Conservation (phyloP, 176 grass and related monocot species). For the Metroxylon sagu region DNA sequence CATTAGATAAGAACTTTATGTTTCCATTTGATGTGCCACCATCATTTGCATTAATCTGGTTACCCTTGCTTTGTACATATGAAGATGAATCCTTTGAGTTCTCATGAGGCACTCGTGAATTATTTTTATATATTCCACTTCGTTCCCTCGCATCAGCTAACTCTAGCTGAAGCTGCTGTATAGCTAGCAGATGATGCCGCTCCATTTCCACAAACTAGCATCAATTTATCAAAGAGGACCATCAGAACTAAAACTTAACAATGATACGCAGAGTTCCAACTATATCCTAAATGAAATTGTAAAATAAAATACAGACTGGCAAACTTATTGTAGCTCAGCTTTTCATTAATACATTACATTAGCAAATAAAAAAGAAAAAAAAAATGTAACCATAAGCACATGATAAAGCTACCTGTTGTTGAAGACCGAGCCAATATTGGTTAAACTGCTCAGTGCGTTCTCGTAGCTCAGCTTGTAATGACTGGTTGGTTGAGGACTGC, state of each 20-base stretch:
- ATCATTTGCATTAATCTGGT: conserved; percentile 51
- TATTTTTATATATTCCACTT: conserved; percentile 54
- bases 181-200: conserved; percentile 54
- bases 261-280: too few species aligned
- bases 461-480: conserved; percentile 70
- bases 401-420: conserved; percentile 47
- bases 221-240: conserved; percentile 7
- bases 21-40: conserved; percentile 33
- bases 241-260: too few species aligned
- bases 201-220: conserved; percentile 87
- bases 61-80: conserved; percentile 53
- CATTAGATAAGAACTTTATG: conserved; percentile 37
- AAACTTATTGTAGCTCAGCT: conserved; percentile 4
- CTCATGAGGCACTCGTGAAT: conserved; percentile 45
- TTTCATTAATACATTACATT: neutral
- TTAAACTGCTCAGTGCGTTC: conserved; percentile 92
- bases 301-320: too few species aligned
- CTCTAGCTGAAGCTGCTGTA: conserved; percentile 89
- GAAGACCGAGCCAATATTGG: conserved; percentile 81
- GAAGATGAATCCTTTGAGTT: conserved; percentile 48
- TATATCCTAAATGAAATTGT: too few species aligned
- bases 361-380: neutral
- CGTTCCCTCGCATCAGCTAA: conserved; percentile 51
- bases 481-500: conserved; percentile 56
- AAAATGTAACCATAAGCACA: neutral